phyloP scores from a whole-genome alignment of 1,139 yeast species.

The Geotrichum siamense region DNA sequence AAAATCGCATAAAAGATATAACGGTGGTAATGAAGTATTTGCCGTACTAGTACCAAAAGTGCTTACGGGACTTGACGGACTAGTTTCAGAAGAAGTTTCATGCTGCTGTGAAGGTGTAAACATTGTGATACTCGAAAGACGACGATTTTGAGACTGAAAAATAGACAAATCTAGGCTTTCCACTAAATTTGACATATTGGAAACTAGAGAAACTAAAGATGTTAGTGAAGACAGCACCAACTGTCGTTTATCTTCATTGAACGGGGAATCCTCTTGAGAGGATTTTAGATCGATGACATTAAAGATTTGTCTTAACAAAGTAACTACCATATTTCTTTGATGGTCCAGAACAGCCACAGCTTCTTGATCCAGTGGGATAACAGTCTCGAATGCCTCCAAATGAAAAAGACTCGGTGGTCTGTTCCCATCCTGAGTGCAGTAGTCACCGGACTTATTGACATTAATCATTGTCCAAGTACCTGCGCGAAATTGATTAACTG shows the following conservation, averaged over 20 bases:
- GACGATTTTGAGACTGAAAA: conserved; percentile 24
- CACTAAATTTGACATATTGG: conserved; percentile 24
- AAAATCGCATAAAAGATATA: conserved; percentile 65
- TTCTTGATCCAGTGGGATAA: conserved; percentile 23
- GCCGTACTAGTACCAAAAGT: neutral
- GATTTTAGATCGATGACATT: conserved; percentile 12
- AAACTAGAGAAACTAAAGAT: conserved; percentile 22
- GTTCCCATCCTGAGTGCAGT: conserved; percentile 5
- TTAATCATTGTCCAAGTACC: conserved; percentile 24
- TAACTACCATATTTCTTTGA: conserved; percentile 19
- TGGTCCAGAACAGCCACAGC: conserved; percentile 20
- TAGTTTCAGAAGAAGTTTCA: neutral
- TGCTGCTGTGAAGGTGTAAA: neutral
- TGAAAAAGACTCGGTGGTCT: conserved; percentile 13
- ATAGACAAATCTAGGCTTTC: conserved; percentile 30
- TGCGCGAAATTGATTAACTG: conserved; percentile 25
- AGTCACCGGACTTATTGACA: conserved; percentile 22
- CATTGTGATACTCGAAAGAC: conserved; percentile 10
- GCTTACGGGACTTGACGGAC: neutral
- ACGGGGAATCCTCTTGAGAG: conserved; percentile 6
- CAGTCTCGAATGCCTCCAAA: conserved; percentile 22
- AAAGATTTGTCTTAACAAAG: conserved; percentile 18
- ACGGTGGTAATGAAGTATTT: conserved; percentile 32
- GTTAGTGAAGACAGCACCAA: conserved; percentile 23
- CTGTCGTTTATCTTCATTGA: conserved; percentile 22